Percentiles rank a stretch among this genome's conserved stretches.
phyloP scores from a whole-genome alignment of 257 asterid genomes.

The Capsicum baccatum region DNA sequence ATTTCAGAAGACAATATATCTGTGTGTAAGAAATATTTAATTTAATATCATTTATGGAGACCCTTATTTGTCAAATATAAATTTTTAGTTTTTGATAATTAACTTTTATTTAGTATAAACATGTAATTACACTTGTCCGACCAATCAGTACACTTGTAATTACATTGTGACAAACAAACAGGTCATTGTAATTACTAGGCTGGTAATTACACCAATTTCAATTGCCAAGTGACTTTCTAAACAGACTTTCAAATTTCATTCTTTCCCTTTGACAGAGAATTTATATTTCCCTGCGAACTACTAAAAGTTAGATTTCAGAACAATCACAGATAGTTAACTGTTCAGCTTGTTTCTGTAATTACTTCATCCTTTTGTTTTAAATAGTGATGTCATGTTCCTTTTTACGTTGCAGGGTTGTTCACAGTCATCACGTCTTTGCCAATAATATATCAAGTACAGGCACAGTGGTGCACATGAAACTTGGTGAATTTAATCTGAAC shows the following conservation, averaged over 20 bases:
- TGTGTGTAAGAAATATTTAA: no score
- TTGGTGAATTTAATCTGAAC: slow-evolving; percentile 91
- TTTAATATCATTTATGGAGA: no score
- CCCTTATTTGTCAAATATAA: no score
- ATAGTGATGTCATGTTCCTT: slow-evolving; percentile 40
- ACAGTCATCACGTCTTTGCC: slow-evolving; percentile 82
- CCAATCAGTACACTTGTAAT: no score
- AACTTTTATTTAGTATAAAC: no score
- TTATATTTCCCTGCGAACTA: background rate
- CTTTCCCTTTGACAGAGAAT: background rate
- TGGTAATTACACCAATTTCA: no score
- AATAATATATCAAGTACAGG: slow-evolving; percentile 84
- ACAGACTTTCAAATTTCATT: background rate
- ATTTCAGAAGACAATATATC: no score
- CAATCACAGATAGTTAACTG: slow-evolving; percentile 12
- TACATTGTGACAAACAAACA: no score
- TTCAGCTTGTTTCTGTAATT: slow-evolving; percentile 24
- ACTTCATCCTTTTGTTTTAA: slow-evolving; percentile 23
- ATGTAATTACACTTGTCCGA: no score
- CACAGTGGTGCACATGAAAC: slow-evolving; percentile 74
- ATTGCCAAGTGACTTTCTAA: no score
- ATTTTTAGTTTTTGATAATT: no score
- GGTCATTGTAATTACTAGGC: no score
- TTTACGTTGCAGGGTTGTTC: slow-evolving; percentile 81
- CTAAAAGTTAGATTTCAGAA: slow-evolving; percentile 1